phyloP scores from a whole-genome alignment of 1,284 basidiomycete genomes.

The Vanrija sp. region DNA sequence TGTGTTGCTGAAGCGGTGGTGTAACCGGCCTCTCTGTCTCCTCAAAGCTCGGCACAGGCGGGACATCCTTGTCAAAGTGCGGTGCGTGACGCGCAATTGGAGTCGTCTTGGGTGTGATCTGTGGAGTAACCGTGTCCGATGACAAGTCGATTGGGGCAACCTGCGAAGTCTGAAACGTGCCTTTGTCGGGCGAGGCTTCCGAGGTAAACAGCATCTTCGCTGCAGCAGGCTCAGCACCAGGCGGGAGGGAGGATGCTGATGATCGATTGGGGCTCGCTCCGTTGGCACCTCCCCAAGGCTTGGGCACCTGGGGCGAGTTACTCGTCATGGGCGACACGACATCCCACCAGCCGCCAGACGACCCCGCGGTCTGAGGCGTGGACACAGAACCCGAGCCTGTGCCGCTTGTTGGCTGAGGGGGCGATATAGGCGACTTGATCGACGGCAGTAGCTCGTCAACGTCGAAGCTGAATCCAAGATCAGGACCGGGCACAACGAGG shows the following conservation, averaged over 20 bases:
- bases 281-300: not conserved
- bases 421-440: not conserved
- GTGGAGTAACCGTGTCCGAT: no score
- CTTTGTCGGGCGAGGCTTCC: not conserved
- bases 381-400: no score
- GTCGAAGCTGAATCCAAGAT: not conserved
- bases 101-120: not conserved
- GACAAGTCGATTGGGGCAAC: not conserved
- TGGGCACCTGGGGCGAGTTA: not conserved
- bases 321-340: constrained; percentile 1
- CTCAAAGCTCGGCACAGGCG: constrained; percentile 1
- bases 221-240: constrained; percentile 28
- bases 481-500: constrained; percentile 1
- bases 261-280: not conserved
- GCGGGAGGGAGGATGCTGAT: constrained; percentile 7
- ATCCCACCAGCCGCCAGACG: constrained; percentile 14
- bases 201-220: not conserved
- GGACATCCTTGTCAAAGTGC: constrained; percentile 7
- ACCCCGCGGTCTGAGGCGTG: no score
- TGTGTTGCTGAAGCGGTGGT: not conserved
- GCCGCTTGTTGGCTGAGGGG: not conserved
- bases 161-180: not conserved
- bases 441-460: not conserved
- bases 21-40: constrained; percentile 3
- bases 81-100: constrained; percentile 2